phyloP scores from a whole-genome alignment of 1,284 basidiomycete species.

The Thelephora terrestris region DNA sequence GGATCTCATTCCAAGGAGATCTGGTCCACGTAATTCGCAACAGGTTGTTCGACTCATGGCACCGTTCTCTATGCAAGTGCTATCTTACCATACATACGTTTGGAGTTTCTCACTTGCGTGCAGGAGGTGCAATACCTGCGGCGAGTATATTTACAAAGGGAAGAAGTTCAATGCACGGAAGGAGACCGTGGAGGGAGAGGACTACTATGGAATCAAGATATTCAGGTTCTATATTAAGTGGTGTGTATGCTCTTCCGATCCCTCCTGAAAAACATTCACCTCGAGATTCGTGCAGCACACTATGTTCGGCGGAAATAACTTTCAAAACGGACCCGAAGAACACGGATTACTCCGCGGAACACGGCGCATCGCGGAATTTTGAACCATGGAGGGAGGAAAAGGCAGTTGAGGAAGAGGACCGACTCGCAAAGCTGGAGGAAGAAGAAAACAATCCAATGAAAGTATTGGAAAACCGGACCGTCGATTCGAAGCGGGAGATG shows the following conservation, averaged over 20 bases:
- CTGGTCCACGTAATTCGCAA: slow-evolving; percentile 84
- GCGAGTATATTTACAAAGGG: slow-evolving; percentile 96
- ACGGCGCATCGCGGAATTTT: slow-evolving; percentile 90
- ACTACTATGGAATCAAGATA: slow-evolving; percentile 98
- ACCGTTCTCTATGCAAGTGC: slow-evolving; percentile 85
- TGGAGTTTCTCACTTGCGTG: slow-evolving; percentile 7
- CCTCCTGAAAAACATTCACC: slow-evolving; percentile 1
- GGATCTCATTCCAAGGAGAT: slow-evolving; percentile 86
- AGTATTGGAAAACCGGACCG: slow-evolving; percentile 84
- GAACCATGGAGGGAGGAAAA: slow-evolving; percentile 84
- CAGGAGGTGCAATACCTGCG: slow-evolving; percentile 89
- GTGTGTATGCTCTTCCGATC: slow-evolving; percentile 25
- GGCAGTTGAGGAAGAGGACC: slow-evolving; percentile 65
- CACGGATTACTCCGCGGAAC: slow-evolving; percentile 87
- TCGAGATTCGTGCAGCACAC: slow-evolving; percentile 41
- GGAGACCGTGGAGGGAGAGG: slow-evolving; percentile 93
- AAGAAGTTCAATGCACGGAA: slow-evolving; percentile 99
- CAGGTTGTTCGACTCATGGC: slow-evolving; percentile 98
- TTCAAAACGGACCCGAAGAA: slow-evolving; percentile 99
- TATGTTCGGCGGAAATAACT: slow-evolving; percentile 96
- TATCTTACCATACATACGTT: slow-evolving; percentile 1
- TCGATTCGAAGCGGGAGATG: slow-evolving; percentile 95
- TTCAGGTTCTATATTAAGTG: slow-evolving; percentile 82
- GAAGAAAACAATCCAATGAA: slow-evolving; percentile 97
- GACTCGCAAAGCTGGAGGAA: slow-evolving; percentile 69